Conservation (phyloP, 2,329 filamentous ascomycete genomes). For the Xylariaceae sp. region DNA sequence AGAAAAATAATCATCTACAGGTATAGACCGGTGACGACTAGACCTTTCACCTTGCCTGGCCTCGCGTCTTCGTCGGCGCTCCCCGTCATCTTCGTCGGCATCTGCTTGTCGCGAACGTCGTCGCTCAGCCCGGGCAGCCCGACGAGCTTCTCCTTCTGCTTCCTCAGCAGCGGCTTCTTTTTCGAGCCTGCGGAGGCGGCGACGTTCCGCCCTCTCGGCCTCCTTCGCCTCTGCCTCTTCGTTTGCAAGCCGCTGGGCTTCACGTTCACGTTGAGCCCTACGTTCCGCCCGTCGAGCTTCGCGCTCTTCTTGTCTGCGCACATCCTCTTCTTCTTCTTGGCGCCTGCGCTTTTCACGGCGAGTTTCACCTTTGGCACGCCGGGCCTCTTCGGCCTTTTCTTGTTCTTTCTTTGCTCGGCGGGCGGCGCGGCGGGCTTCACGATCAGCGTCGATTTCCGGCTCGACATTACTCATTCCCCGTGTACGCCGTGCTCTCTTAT, state of each 20-base stretch:
- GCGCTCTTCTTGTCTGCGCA: constrained; percentile 62
- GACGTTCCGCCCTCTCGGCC: constrained; percentile 50
- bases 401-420: constrained; percentile 66
- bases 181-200: constrained; percentile 45
- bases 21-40: constrained; percentile 51
- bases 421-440: constrained; percentile 67
- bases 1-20: constrained; percentile 54
- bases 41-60: constrained; percentile 54
- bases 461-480: constrained; percentile 57
- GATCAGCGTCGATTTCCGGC: constrained; percentile 60
- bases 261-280: constrained; percentile 55
- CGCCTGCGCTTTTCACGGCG: constrained; percentile 61
- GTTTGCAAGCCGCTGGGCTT: constrained; percentile 57
- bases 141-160: constrained; percentile 57
- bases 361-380: constrained; percentile 62
- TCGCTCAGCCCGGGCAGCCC: constrained; percentile 54
- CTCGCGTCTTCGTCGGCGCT: constrained; percentile 61
- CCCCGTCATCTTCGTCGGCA: constrained; percentile 56
- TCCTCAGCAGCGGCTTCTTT: constrained; percentile 53
- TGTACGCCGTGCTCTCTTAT: constrained; percentile 45
- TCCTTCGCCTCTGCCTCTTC: constrained; percentile 52
- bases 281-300: constrained; percentile 64
- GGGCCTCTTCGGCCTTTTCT: constrained; percentile 61
- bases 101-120: constrained; percentile 55
- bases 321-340: constrained; percentile 63